Evolutionary conservation across 2,329 filamentous ascomycete species (phyloP).

Genomic region (Aspergillus pseudoglaucus): DNA sequence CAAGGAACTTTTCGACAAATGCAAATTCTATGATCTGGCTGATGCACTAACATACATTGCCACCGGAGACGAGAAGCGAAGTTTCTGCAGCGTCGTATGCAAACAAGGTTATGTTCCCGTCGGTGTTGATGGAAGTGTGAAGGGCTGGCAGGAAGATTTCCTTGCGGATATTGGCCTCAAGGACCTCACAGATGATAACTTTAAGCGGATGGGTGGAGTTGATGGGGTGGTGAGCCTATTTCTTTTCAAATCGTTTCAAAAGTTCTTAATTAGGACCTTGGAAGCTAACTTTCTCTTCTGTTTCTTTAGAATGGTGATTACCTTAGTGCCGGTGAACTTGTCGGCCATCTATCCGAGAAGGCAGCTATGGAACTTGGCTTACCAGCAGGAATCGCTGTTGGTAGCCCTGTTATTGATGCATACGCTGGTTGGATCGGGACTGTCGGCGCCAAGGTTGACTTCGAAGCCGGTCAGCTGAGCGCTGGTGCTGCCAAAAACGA

Average conservation of each 20-base stretch:
- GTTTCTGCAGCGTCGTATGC: conserved; percentile 93
- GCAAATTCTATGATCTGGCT: conserved; percentile 93
- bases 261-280: neutral
- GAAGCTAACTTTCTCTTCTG: conserved; percentile 6
- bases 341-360: conserved; percentile 76
- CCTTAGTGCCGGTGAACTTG: conserved; percentile 83
- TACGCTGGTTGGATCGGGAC: conserved; percentile 99
- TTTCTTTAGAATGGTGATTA: conserved; percentile 74
- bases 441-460: conserved; percentile 89
- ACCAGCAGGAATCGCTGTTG: conserved; percentile 79
- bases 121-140: conserved; percentile 94
- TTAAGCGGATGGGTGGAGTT: conserved; percentile 89
- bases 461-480: conserved; percentile 62
- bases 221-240: conserved; percentile 77
- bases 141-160: conserved; percentile 98
- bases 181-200: conserved; percentile 77
- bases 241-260: conserved; percentile 16
- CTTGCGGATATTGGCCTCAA: conserved; percentile 77
- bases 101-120: conserved; percentile 96
- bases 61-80: conserved; percentile 83
- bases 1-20: conserved; percentile 76
- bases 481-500: conserved; percentile 68
- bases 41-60: conserved; percentile 93
- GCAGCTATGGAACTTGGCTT: conserved; percentile 79
- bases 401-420: conserved; percentile 94